Evolutionary conservation across 768 basidiomycete species (phyloP), one percentile per base, ranked within the genome.

Genomic region (Trametes villosa): DNA sequence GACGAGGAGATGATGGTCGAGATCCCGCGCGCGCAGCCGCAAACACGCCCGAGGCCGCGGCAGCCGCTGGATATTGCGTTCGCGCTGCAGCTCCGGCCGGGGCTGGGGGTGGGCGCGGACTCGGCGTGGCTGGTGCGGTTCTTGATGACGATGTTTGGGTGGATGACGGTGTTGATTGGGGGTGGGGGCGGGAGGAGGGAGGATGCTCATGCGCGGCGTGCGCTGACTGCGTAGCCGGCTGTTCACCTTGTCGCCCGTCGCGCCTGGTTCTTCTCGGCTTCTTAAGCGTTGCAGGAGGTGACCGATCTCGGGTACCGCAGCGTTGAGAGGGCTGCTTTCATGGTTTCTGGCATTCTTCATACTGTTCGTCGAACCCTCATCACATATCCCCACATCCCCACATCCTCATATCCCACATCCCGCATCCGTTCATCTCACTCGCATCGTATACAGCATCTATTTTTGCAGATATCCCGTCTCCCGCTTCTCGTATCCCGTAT

Each of bases 81-180:
- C 7, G 88, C 88, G 44, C 87, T 91, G 87, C 89, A 91, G 72
- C 79, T 91, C 48, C 81, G 88, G 30, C 88, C 88, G 6, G 88
- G 89, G 1, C 73, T 90, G 22, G 89, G 88, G 36, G 72, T 81
- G 12, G 86, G 88, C 40, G 86, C 88, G 12, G 89, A 91, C 67
- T 81, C 88, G 7, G 89, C 89, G 36, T 91, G 88, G 88, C 83
- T 90, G 79, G 87, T 91, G 49, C 76, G 89, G 60, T 91, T 89
- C 70, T 72, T 91, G 73, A 90, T 92, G 89, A 78, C 85, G 30
- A 81, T 90, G 73, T 91, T 88, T 71, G 89, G 89, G 24, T 91
- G 89, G 89, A 79, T 91, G 63, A 81, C 86, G 41, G 80, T 90
- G 30, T 76, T 87, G n/a, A 53, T 75, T 9, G 72, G 72, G 7